These are phyloP conservation scores for Cadophora malorum DNA, from an alignment of 2,329 filamentous ascomycete species.

Conservation along the genomic window DNA sequence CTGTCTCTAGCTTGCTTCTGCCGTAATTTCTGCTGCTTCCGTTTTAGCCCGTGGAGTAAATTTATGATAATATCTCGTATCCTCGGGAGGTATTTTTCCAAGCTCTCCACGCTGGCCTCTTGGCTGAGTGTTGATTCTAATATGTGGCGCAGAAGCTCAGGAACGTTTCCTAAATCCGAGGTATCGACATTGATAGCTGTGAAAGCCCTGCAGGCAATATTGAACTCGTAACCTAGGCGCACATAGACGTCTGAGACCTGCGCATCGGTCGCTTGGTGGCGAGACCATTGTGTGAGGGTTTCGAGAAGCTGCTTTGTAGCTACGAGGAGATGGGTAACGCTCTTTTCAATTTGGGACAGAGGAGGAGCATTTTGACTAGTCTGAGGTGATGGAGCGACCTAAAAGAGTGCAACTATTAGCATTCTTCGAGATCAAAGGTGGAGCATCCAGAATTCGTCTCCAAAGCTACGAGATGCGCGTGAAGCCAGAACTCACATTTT, in stretches of 20 bases:
- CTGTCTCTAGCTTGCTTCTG: constrained; percentile 64
- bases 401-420: constrained; percentile 23
- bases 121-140: constrained; percentile 96
- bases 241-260: constrained; percentile 99
- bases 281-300: constrained; percentile 97
- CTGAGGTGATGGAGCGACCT: constrained; percentile 33
- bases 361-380: constrained; percentile 40
- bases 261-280: constrained; percentile 86
- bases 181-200: constrained; percentile 97
- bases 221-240: constrained; percentile 97
- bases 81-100: constrained; percentile 90
- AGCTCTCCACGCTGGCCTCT: constrained; percentile 89
- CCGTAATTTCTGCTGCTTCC: constrained; percentile 89
- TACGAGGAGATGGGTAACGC: constrained; percentile 95
- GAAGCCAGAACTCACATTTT: constrained; percentile 59
- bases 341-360: constrained; percentile 97
- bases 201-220: constrained; percentile 97
- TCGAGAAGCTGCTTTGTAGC: constrained; percentile 98
- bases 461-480: background rate
- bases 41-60: constrained; percentile 91
- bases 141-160: constrained; percentile 86
- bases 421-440: background rate
- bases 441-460: background rate
- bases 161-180: constrained; percentile 90
- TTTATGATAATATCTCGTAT: constrained; percentile 99